phyloP scores from a whole-genome alignment of 176 grass and related monocot species.

The Eremochloa ophiuroides region DNA sequence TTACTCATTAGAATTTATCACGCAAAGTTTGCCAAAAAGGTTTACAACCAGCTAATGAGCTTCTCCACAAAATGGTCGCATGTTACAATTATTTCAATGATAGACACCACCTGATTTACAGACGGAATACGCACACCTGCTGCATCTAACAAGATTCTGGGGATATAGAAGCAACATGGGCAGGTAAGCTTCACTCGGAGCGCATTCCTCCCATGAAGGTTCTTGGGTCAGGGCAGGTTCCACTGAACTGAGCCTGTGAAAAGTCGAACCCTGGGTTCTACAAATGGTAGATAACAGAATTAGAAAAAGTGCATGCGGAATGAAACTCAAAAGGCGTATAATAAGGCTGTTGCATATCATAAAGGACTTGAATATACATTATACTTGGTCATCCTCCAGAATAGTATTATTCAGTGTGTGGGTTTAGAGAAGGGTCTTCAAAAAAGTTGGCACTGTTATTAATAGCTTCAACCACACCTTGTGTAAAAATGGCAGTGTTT shows the following conservation, averaged over 20 bases:
- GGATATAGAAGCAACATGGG: neutral
- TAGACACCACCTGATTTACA: neutral
- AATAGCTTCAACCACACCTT: neutral
- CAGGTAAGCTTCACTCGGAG: constrained; percentile 27
- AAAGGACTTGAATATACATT: neutral
- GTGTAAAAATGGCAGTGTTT: neutral
- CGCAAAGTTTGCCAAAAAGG: neutral
- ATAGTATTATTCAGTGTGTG: neutral
- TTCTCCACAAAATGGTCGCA: neutral
- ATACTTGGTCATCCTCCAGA: neutral
- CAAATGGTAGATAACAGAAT: constrained; percentile 16
- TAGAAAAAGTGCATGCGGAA: constrained; percentile 11
- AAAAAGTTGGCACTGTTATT: neutral
- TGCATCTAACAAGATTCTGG: neutral
- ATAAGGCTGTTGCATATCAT: neutral
- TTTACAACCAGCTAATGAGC: neutral
- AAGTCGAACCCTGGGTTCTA: constrained; percentile 97
- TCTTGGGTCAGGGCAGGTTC: constrained; percentile 88
- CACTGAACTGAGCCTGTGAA: constrained; percentile 85
- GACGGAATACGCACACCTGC: neutral
- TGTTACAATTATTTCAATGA: constrained; percentile 12
- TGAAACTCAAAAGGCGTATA: neutral
- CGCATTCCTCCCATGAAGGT: constrained; percentile 90
- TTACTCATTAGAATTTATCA: neutral
- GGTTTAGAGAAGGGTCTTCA: neutral